Evolutionary conservation across 2,329 filamentous ascomycete species (phyloP), one percentile per base, ranked within the genome.

Genomic region (Fusarium foetens): DNA sequence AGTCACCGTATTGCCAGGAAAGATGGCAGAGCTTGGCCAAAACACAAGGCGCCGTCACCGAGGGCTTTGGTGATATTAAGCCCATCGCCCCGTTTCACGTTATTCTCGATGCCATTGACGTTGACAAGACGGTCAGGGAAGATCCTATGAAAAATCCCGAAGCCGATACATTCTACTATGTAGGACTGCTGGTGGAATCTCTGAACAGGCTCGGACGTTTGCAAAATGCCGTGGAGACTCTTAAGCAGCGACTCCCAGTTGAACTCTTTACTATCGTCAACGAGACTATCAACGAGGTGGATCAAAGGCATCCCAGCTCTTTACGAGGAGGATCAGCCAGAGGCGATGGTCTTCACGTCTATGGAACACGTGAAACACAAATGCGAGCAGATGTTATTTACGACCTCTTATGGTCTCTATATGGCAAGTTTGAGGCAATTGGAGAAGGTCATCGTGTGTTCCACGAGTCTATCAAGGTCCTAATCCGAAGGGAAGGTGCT

Each of bases 371-470:
- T 36, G 89, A 94, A 74, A 94, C 92, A 23, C 91, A 93, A 72
- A 90, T 95, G 83, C 89, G 93, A 23, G 92, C 92, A 19, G 93
- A 94, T 75, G 93, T 98, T 33, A 92, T 99, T 53, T 93, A 96
- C 72, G 96, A 99, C 78, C 88, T 98, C 49, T 84, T 99, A 5
- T 97, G 93, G 90, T 95, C 94, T 1, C 82, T 99, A 2, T 99
- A 97, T 80, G 95, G 95, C 46, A 98, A 98, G 76, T 98, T 99
- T 72, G 96, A 98, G 81, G 94, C 96, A 12, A 98, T 99, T 73
- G 94, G 94, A 8, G 97, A 99, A 83, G 94, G 95, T 4, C 96
- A 99, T 79, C 92, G 97, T 45, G 92, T 98, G 1, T 91, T 98
- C 63, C 94, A 98, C 80, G 96, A 98, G 80, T 93, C 97, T 51